Evolutionary conservation across 1,284 basidiomycete genomes (phyloP).

Genomic region (Ceratobasidium sp.): DNA sequence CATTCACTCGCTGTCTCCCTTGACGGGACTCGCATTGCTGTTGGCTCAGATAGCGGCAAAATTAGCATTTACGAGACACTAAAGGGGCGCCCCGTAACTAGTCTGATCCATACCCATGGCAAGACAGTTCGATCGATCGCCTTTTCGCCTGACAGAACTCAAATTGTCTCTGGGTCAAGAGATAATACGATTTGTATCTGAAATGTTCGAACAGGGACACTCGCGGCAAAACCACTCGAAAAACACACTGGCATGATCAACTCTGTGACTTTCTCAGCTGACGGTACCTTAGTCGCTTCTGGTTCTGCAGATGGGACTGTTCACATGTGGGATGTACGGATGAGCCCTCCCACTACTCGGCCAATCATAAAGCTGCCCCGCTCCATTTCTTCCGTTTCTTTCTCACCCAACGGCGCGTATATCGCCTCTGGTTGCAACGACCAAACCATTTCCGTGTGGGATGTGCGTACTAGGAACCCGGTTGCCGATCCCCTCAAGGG

Average conservation of each 20-base stretch:
- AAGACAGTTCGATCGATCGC: neutral
- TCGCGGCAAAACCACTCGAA: neutral
- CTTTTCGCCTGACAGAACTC: neutral
- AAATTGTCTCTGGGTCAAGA: neutral
- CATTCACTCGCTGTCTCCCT: too few relatives aligned
- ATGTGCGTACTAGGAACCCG: constrained; percentile 8
- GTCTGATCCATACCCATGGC: neutral
- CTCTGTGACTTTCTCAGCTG: neutral
- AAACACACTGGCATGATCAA: neutral
- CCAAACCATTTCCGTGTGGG: constrained; percentile 32
- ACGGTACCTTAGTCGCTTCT: neutral
- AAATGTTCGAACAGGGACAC: neutral
- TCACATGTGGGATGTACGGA: neutral
- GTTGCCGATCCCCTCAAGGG: neutral
- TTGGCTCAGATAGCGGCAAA: neutral
- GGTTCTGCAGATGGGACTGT: neutral
- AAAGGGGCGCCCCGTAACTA: neutral
- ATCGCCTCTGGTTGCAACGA: constrained; percentile 17
- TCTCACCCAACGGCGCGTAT: constrained; percentile 38
- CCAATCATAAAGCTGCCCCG: too few relatives aligned
- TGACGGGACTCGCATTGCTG: neutral
- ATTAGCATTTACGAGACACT: neutral
- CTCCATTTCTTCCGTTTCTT: too few relatives aligned
- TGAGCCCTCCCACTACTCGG: too few relatives aligned
- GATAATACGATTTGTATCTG: neutral